Base-by-base conservation (phyloP, 352 stramenopile genomes). In the Halophytophthora batemanensis region DNA sequence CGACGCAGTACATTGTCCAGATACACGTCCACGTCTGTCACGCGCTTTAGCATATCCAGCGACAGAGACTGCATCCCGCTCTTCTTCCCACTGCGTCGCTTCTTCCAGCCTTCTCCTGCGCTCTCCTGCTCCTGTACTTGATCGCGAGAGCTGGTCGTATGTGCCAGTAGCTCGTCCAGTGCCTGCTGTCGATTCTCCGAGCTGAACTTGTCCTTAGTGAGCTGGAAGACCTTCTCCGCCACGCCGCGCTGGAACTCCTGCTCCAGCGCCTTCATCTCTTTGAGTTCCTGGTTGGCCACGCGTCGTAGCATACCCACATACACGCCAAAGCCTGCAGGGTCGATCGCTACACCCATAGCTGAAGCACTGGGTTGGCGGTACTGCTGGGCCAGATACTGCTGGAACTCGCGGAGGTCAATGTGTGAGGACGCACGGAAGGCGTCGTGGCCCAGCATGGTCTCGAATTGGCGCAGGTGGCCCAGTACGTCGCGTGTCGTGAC, bases 181-280 rank as follows among this genome's bases (percentile, higher is more conserved):
- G 84, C 84, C 18, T 77, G 66, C 54, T 90, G 69, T 14, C 82
- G 74, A 61, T 93, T 95, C 11, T 88, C 82, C 23, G 77, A 64
- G 45, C 78, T 91, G 54, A 93, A 95, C 37, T 92, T 91, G 25
- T 90, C 74, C 54, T 94, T 90, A 4, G 83, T 87, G 3, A 94
- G 56, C 43, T 89, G 73, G 59, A 94, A 94, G 14, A 92, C 78
- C 28, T 79, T 80, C 47, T 87, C 75, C 0, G 81, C 79, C 33
- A 94, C 82, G 39, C 76, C 81, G 11, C 78, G 74, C 51, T 90
- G 76, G 61, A 94, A 92, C 35, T 94, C 81, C 15, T 87, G 66
- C 42, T 94, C 80, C 3, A 94, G 53, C 21, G 67, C 67, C 50
- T 90, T 87, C 34, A 95, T 74, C 55, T 95, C 79, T 34, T 87